Percentiles rank a stretch among this genome's conserved stretches.
Conservation (phyloP, 495 filamentous ascomycete species). For the Podospora anserina region DNA sequence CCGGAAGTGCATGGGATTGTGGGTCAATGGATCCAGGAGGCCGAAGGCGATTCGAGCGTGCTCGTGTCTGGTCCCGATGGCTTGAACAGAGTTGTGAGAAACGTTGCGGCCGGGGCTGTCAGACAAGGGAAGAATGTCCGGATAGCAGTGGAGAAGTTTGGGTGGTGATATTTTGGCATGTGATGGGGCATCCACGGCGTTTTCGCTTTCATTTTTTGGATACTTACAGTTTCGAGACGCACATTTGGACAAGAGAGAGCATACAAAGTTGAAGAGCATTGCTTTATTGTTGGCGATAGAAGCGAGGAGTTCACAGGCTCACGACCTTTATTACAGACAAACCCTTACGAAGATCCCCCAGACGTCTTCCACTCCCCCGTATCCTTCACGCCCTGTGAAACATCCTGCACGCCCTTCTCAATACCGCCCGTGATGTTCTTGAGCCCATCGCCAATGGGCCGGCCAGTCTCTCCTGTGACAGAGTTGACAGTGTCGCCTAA, state of each 20-base stretch:
- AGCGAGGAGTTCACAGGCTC: not conserved
- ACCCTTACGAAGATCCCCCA: conserved; percentile 2
- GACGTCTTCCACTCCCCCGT: conserved; percentile 56
- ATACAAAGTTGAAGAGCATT: not conserved
- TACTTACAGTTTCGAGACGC: not conserved
- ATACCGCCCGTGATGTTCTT: conserved; percentile 54
- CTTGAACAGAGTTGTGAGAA: conserved; percentile 51
- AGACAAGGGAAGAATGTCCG: conserved; percentile 38
- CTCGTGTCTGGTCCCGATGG: conserved; percentile 56
- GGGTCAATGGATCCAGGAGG: conserved; percentile 29
- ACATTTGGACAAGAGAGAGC: not conserved
- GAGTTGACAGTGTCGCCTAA: conserved; percentile 60
- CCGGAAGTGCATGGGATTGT: conserved; percentile 48
- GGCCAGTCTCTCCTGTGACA: conserved; percentile 57
- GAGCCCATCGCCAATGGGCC: conserved; percentile 60
- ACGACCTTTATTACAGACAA: not conserved
- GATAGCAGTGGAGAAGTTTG: conserved; percentile 50
- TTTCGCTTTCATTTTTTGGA: not conserved
- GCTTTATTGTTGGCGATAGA: not conserved
- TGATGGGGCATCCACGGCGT: not conserved
- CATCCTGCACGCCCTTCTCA: conserved; percentile 50
- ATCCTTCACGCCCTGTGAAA: conserved; percentile 59
- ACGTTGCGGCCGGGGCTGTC: conserved; percentile 48
- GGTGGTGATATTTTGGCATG: conserved; percentile 37
- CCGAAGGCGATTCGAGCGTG: conserved; percentile 38